Percentiles rank a stretch among this genome's conserved stretches.
Conservation (phyloP, 2,329 filamentous ascomycete genomes). For the Aureobasidium sp. region DNA sequence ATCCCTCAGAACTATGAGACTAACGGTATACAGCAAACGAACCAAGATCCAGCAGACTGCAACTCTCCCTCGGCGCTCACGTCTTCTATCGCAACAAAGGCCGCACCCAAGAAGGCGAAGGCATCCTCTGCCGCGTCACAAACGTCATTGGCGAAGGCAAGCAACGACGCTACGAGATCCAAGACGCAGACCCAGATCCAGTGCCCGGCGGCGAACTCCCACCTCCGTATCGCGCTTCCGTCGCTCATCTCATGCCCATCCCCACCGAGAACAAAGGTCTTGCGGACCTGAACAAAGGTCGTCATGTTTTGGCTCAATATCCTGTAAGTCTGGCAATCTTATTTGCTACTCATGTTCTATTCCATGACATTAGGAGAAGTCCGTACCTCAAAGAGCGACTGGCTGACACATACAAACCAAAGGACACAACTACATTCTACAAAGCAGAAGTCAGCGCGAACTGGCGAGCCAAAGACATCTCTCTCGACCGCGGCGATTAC, state of each 20-base stretch:
- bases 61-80: constrained; percentile 34
- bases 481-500: constrained; percentile 21
- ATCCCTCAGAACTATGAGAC: neutral
- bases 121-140: constrained; percentile 43
- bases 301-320: constrained; percentile 41
- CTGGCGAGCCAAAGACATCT: constrained; percentile 30
- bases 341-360: neutral
- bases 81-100: constrained; percentile 41
- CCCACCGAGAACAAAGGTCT: constrained; percentile 31
- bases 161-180: constrained; percentile 44
- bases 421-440: constrained; percentile 44
- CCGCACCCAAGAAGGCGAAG: constrained; percentile 36
- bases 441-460: constrained; percentile 39
- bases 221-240: constrained; percentile 35
- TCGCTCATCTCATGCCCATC: constrained; percentile 40
- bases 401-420: neutral
- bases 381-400: too few species aligned
- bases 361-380: neutral
- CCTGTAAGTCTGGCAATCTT: constrained; percentile 19
- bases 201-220: constrained; percentile 22
- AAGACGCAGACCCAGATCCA: constrained; percentile 38
- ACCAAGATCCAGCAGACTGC: constrained; percentile 20
- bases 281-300: constrained; percentile 32
- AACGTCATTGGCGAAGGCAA: constrained; percentile 45
- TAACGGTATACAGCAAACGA: constrained; percentile 4